Evolutionary conservation across 192 early-diverging fungal species (phyloP).

Genomic region (Piromyces finnis): DNA sequence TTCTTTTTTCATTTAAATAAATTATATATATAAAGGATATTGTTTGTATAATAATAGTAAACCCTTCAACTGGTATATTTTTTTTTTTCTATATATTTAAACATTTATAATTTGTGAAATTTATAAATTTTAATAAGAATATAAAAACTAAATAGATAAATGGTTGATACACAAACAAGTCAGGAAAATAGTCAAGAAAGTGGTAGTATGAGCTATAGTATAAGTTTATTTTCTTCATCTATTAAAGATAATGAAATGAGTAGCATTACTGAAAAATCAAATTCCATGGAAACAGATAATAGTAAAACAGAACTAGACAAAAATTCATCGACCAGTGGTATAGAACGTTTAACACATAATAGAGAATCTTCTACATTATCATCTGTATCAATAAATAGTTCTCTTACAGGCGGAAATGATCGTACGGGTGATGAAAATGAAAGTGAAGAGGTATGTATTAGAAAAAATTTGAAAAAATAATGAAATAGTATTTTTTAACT

Average conservation of each 20-base stretch:
- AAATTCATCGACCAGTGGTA: not conserved
- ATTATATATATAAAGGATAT: too few relatives aligned
- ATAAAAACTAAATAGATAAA: not conserved
- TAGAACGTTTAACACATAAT: not conserved
- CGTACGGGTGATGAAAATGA: not conserved
- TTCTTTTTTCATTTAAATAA: too few relatives aligned
- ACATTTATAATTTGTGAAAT: too few relatives aligned
- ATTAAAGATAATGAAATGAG: not conserved
- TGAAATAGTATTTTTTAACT: too few relatives aligned
- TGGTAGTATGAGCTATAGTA: not conserved
- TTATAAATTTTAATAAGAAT: too few relatives aligned
- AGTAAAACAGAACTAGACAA: not conserved
- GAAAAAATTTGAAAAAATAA: too few relatives aligned
- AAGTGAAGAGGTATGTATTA: not conserved
- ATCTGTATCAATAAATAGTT: not conserved
- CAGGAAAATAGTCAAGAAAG: not conserved
- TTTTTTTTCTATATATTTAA: too few relatives aligned
- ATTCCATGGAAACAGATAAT: not conserved
- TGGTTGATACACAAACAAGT: not conserved
- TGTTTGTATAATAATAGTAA: too few relatives aligned
- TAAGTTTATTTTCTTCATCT: not conserved
- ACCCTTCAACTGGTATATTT: too few relatives aligned
- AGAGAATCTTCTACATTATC: not conserved
- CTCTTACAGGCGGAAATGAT: not conserved
- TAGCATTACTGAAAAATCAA: not conserved